Evolutionary conservation across 345 rosid genomes (phyloP), one percentile per base, ranked within the genome.

Genomic region (Hibiscus trionum): DNA sequence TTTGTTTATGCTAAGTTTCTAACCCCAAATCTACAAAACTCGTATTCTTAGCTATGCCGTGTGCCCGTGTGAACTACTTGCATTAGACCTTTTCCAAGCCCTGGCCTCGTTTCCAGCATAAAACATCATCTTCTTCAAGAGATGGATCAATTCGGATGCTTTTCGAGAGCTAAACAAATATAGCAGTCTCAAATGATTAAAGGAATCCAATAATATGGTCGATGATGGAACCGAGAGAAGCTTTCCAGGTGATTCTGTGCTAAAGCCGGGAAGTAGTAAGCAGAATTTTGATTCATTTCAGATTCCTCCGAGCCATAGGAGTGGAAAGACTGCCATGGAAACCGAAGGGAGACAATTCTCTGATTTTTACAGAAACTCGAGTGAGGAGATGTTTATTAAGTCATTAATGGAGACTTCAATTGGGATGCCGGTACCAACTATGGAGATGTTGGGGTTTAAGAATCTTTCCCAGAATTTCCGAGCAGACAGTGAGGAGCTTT

Each of bases 401-500:
- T 81, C 88, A 4, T 75, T 89, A 60, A 87, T 87, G 94, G 94
- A 89, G 64, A 83, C 61, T 61, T 80, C 94, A 11, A 66, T 81
- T 27, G 86, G 86, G 53, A 69, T 86, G 85, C 84, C 85, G 0
- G 77, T 69, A 0, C 91, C 94, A 1, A 79, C 82, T 9, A 80
- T 84, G 90, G 91, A 87, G 77, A 82, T 82, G 85, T 63, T 84
- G 67, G 94, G 91, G 39, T 83, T 89, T 44, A 80, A 81, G 80
- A 84, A 81, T 68, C 80, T 86, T 46, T 78, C 88, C n/a, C 87
- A 80, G 26, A 82, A 77, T 71, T 80, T 86, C 21, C 88, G 88
- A 5, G 37, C 88, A 0, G 88, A 89, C 26, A 89, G 94, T 15
- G 94, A 89, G 78, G 94, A 89, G 76, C 90, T 89, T 69, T 89